Base-by-base conservation (phyloP, 2,329 filamentous ascomycete species). In the Diaporthe sp. region DNA sequence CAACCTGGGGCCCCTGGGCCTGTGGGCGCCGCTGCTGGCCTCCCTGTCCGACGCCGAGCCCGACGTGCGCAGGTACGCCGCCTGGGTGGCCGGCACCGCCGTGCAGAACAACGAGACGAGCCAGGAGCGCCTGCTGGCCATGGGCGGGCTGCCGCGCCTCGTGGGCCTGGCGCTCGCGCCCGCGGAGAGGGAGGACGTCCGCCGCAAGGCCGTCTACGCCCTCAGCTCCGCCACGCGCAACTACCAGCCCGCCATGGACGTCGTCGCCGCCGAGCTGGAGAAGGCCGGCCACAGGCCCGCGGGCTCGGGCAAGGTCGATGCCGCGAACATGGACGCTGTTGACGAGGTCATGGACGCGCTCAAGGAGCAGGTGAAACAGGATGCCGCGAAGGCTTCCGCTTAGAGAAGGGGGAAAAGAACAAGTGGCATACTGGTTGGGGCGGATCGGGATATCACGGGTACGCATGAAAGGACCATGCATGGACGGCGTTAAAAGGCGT, bases 11-110 rank as follows among this genome's bases (percentile, higher is more conserved):
- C 90, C 90, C 39, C 87, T 98, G 28, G 90, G 90, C 9, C 88
- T 98, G 44, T 99, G 97, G 97, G 90, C 90, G 15, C 95, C 95
- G 13, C 87, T 99, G 53, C 87, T 98, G 15, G 85, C 88, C 12
- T 91, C 94, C 78, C 88, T 99, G 19, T 87, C 88, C 68, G 89
- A 92, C 80, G 88, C 90, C 15, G 93, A 97, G 81, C 82, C 88
- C 8, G 94, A 97, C 78, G 87, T 98, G 81, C 89, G 96, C 78
- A 92, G 89, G 80, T 95, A 95, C 90, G 96, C 96, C 3, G 95
- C 95, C n/a, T 98, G 95, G 94, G 98, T 95, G 86, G 87, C 97
- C 75, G 95, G 95, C 70, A 98, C 96, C 8, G 96, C 97, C 13
- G 97, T 99, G 76, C 96, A 98, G 88, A 99, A 99, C 87, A 98